phyloP scores from a whole-genome alignment of 768 basidiomycete species.

The Coprinellus micaceus region DNA sequence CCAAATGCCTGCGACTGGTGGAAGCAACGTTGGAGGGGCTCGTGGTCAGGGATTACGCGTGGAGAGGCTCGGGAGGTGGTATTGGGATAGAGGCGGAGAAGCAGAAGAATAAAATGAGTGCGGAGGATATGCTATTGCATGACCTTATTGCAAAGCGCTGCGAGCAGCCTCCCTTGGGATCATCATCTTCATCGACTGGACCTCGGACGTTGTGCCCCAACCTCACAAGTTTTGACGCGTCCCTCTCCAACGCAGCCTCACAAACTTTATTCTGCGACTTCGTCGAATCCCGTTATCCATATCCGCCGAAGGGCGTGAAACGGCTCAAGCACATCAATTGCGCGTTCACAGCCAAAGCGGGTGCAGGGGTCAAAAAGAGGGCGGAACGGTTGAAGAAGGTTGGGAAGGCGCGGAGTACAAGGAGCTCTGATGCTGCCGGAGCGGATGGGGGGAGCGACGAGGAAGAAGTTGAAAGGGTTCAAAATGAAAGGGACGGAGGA shows the following conservation, averaged over 20 bases:
- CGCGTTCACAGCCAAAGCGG: neutral
- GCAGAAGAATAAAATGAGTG: neutral
- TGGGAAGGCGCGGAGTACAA: slow-evolving; percentile 14
- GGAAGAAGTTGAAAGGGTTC: too few relatives aligned
- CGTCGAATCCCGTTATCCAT: slow-evolving; percentile 20
- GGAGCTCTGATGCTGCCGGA: too few relatives aligned
- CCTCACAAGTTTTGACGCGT: slow-evolving; percentile 22
- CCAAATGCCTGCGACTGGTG: slow-evolving; percentile 19
- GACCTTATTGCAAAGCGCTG: too few relatives aligned
- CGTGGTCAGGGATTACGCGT: slow-evolving; percentile 23
- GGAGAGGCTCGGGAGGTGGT: slow-evolving; percentile 9
- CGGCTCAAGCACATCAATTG: neutral
- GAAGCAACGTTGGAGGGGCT: slow-evolving; percentile 20
- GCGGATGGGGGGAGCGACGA: too few relatives aligned
- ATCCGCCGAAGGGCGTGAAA: slow-evolving; percentile 12
- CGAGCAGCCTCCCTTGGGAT: too few relatives aligned
- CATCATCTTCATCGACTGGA: too few relatives aligned
- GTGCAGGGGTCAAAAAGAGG: neutral
- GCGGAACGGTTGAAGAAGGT: slow-evolving; percentile 15
- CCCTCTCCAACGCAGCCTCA: slow-evolving; percentile 22
- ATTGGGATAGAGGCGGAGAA: neutral
- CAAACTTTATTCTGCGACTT: slow-evolving; percentile 23
- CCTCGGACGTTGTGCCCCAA: slow-evolving; percentile 16
- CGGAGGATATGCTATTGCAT: neutral
- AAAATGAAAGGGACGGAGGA: too few relatives aligned